These are phyloP conservation scores for Oxytropis ochrocephala DNA, from an alignment of 306 rosid species.

Conservation along the genomic window DNA sequence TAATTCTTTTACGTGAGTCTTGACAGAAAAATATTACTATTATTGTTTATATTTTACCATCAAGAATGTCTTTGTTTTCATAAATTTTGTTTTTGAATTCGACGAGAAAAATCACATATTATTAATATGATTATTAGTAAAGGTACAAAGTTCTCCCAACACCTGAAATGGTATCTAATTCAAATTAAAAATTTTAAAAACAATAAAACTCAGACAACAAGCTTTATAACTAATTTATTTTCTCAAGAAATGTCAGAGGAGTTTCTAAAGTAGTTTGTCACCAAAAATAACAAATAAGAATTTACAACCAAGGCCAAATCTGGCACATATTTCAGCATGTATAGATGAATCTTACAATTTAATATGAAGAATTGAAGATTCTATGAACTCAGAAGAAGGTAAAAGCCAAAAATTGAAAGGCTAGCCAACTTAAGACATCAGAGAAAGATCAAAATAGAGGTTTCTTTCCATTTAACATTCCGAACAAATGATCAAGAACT, in stretches of 20 bases:
- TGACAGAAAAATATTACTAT: too few species aligned
- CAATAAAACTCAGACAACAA: neutral
- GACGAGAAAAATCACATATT: too few species aligned
- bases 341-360: neutral
- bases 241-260: neutral
- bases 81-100: too few species aligned
- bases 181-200: neutral
- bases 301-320: neutral
- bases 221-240: neutral
- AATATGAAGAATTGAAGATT: neutral
- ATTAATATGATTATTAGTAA: too few species aligned
- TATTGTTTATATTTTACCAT: too few species aligned
- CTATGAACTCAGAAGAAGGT: neutral
- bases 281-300: neutral
- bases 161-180: neutral
- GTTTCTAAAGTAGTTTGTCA: neutral
- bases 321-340: neutral
- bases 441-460: conserved; percentile 73
- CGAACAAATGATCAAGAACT: conserved; percentile 80
- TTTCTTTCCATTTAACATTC: conserved; percentile 74
- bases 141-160: too few species aligned
- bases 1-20: too few species aligned
- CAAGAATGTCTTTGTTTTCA: too few species aligned
- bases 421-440: neutral
- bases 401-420: neutral